Conservation (phyloP, 305 asterid species). For the Fraxinus baroniana region DNA sequence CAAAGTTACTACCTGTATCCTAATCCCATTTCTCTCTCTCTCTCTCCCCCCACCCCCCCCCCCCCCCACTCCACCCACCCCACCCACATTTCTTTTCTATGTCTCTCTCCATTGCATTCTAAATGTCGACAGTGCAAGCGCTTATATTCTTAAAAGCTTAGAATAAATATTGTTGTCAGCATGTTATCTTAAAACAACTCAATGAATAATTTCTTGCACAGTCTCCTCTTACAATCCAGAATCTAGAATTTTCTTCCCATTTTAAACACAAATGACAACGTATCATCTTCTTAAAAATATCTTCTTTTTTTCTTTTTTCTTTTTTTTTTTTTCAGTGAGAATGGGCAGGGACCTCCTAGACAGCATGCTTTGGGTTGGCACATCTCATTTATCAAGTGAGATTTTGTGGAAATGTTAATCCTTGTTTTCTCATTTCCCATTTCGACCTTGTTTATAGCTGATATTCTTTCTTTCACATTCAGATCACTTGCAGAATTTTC, state of each 20-base stretch:
- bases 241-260: conserved; percentile 3
- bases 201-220: background rate
- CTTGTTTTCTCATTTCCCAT: conserved; percentile 3
- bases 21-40: background rate
- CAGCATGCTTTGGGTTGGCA: conserved; percentile 75
- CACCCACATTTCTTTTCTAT: background rate
- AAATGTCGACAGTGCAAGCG: background rate
- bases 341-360: conserved; percentile 46
- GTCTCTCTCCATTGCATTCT: background rate
- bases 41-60: too few species aligned
- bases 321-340: conserved; percentile 36
- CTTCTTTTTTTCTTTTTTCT: background rate
- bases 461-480: conserved; percentile 22
- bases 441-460: background rate
- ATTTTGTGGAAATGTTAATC: background rate
- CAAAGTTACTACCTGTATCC: background rate
- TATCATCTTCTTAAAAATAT: conserved; percentile 14
- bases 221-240: conserved; percentile 1
- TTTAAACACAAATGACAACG: background rate
- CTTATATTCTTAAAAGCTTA: background rate
- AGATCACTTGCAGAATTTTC: conserved; percentile 86
- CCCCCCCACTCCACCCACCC: too few species aligned
- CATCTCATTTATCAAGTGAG: conserved; percentile 77
- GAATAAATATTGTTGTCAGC: conserved; percentile 9
- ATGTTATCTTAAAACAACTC: background rate